phyloP scores from a whole-genome alignment of 495 filamentous ascomycete genomes.

The Endocarpon pusillum region DNA sequence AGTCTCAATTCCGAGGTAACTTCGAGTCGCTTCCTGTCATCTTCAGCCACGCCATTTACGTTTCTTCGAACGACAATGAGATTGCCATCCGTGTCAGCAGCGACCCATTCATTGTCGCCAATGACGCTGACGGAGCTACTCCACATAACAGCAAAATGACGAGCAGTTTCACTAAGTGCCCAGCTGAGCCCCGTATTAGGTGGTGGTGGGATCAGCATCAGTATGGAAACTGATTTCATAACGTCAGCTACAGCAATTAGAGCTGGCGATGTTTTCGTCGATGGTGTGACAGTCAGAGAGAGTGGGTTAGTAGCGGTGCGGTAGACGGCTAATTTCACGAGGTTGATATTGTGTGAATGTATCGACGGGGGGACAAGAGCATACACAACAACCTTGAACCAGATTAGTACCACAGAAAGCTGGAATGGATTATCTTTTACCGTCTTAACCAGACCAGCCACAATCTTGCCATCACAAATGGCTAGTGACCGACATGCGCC shows the following conservation, averaged over 20 bases:
- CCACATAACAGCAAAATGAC: constrained; percentile 72
- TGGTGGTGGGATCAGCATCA: constrained; percentile 41
- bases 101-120: constrained; percentile 56
- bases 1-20: constrained; percentile 65
- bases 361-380: constrained; percentile 30
- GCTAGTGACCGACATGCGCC: constrained; percentile 66
- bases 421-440: constrained; percentile 25
- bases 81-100: constrained; percentile 76
- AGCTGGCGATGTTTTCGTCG: constrained; percentile 11
- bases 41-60: constrained; percentile 46
- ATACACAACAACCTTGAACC: constrained; percentile 37
- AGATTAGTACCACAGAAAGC: constrained; percentile 14
- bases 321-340: constrained; percentile 56
- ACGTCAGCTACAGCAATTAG: constrained; percentile 76
- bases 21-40: constrained; percentile 54
- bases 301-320: constrained; percentile 73
- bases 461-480: constrained; percentile 58
- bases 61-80: constrained; percentile 62
- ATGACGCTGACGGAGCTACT: constrained; percentile 57
- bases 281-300: constrained; percentile 52
- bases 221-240: constrained; percentile 77
- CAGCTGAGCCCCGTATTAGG: constrained; percentile 21
- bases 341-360: constrained; percentile 25
- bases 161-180: constrained; percentile 51
- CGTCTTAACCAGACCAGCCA: constrained; percentile 74